phyloP scores from a whole-genome alignment of 2,329 filamentous ascomycete species.

The Sporothrix schenckii region DNA sequence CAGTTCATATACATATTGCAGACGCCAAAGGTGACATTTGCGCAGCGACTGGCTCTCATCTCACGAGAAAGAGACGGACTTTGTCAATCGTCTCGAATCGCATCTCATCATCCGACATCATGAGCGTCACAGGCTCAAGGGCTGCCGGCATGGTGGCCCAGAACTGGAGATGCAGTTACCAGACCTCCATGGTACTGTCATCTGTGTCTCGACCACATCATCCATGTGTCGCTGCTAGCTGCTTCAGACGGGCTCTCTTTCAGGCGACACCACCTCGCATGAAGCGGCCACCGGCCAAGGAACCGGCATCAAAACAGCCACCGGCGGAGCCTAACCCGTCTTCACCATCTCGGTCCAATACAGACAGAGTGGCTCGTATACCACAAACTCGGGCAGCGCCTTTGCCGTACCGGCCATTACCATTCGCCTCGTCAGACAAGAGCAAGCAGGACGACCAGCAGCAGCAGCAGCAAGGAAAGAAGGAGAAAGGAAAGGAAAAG shows the following conservation, averaged over 20 bases:
- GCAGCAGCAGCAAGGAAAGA: background rate
- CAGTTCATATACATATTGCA: background rate
- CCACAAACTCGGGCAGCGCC: background rate
- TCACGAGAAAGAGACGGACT: background rate
- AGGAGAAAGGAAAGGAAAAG: conserved; percentile 1
- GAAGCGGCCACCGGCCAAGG: background rate
- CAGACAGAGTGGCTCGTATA: background rate
- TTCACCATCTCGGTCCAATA: background rate
- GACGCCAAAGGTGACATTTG: background rate
- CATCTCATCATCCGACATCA: background rate
- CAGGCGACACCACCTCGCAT: conserved; percentile 42
- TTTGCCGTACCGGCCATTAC: conserved; percentile 1
- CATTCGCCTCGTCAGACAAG: background rate
- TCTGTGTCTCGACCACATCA: background rate
- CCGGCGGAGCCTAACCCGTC: background rate
- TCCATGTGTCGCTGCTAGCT: background rate
- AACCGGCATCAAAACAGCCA: background rate
- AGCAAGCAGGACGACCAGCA: background rate
- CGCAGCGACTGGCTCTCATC: background rate
- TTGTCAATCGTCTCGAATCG: background rate
- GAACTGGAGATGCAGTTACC: background rate
- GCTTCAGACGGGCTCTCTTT: conserved; percentile 20
- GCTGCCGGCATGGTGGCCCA: background rate
- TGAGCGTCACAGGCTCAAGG: conserved; percentile 4
- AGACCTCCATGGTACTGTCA: background rate